These are phyloP conservation scores for Fusarium caatingaense DNA, from an alignment of 2,329 filamentous ascomycete genomes.

Conservation along the genomic window DNA sequence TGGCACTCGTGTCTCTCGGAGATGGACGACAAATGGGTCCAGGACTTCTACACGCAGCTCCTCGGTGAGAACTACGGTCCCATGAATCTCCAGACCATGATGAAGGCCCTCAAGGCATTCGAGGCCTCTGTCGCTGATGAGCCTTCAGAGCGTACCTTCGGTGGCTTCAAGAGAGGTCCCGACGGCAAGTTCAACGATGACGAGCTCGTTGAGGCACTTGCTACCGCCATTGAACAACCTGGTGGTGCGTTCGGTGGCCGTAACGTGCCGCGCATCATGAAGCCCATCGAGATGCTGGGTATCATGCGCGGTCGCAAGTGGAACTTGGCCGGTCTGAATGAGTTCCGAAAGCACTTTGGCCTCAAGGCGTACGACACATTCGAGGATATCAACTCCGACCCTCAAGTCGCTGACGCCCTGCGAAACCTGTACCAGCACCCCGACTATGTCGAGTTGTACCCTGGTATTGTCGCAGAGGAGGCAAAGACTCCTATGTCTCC, in stretches of 20 bases:
- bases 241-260: constrained; percentile 79
- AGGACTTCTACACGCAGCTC: constrained; percentile 72
- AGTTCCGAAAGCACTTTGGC: constrained; percentile 85
- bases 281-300: constrained; percentile 81
- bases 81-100: constrained; percentile 70
- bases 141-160: constrained; percentile 76
- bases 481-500: constrained; percentile 79
- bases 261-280: constrained; percentile 79
- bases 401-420: constrained; percentile 73
- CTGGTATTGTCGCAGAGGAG: constrained; percentile 80
- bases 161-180: constrained; percentile 69
- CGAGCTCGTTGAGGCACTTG: constrained; percentile 77
- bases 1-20: constrained; percentile 85
- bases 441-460: constrained; percentile 83
- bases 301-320: constrained; percentile 82
- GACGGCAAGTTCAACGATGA: constrained; percentile 81
- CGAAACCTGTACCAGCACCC: constrained; percentile 79
- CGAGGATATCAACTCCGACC: constrained; percentile 85
- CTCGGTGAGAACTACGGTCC: constrained; percentile 66
- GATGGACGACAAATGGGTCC: constrained; percentile 83
- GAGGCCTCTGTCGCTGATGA: constrained; percentile 71
- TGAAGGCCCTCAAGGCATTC: constrained; percentile 71
- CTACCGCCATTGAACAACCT: constrained; percentile 78
- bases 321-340: constrained; percentile 83
- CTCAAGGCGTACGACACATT: constrained; percentile 81